Evolutionary conservation across 495 filamentous ascomycete genomes (phyloP).

Genomic region (Xylona heveae): DNA sequence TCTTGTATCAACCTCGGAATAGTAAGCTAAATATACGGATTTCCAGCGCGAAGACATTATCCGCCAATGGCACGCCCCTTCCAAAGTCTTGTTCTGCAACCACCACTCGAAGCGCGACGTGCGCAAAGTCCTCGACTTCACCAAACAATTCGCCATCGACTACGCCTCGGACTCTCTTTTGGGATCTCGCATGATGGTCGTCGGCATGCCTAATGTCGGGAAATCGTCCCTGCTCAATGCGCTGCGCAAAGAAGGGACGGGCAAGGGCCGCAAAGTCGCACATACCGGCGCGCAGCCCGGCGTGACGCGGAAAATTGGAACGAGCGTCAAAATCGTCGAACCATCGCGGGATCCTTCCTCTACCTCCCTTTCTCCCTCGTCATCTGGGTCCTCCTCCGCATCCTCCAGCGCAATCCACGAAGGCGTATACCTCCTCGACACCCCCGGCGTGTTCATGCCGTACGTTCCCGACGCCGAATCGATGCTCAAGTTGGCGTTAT

Average conservation of each 20-base stretch:
- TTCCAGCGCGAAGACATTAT: slow-evolving; percentile 27
- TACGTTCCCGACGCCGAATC: slow-evolving; percentile 65
- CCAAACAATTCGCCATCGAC: slow-evolving; percentile 26
- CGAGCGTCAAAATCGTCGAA: slow-evolving; percentile 61
- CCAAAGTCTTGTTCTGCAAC: slow-evolving; percentile 43
- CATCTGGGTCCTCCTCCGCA: no score
- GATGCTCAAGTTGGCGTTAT: slow-evolving; percentile 84
- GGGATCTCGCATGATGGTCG: slow-evolving; percentile 62
- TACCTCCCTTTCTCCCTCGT: no score
- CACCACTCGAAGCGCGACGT: slow-evolving; percentile 26
- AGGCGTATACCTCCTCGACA: slow-evolving; percentile 47
- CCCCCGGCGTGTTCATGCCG: slow-evolving; percentile 79
- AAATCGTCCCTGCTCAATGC: slow-evolving; percentile 84
- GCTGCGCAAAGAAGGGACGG: slow-evolving; percentile 45
- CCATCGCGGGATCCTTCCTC: slow-evolving; percentile 1
- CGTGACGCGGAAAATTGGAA: slow-evolving; percentile 67
- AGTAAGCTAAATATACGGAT: no score
- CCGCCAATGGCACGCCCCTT: slow-evolving; percentile 32
- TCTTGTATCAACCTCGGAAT: no score
- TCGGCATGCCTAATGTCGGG: slow-evolving; percentile 94
- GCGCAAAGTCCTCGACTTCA: slow-evolving; percentile 31
- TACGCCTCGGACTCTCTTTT: slow-evolving; percentile 30
- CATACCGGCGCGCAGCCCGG: slow-evolving; percentile 73
- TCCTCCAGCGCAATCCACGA: slow-evolving; percentile 23
- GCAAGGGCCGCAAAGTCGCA: slow-evolving; percentile 57